Percentiles rank a stretch among this genome's conserved stretches.
phyloP scores from a whole-genome alignment of 495 filamentous ascomycete genomes.

The Evansstolkia leycettana region DNA sequence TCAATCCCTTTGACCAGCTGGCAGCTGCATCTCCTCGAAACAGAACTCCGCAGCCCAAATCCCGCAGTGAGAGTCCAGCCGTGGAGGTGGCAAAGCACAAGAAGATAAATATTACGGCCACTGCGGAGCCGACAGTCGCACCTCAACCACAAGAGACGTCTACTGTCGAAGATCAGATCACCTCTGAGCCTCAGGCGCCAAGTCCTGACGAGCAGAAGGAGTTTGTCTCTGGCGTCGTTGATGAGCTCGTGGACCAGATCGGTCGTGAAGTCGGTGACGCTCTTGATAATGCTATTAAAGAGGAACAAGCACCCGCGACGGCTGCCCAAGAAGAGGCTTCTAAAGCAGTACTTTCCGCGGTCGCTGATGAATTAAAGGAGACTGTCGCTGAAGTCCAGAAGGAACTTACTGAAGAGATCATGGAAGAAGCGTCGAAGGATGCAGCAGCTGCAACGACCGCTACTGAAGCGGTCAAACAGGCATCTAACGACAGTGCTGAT shows the following conservation, averaged over 20 bases:
- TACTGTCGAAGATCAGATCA: conserved; percentile 1
- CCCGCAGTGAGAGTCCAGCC: conserved; percentile 23
- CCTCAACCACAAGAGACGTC: conserved; percentile 4
- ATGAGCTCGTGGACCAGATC: conserved; percentile 52
- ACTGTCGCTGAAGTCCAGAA: conserved; percentile 18
- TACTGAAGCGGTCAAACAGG: conserved; percentile 46
- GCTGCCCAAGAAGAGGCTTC: conserved; percentile 18
- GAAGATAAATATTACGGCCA: conserved; percentile 12
- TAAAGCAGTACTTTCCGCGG: conserved; percentile 22
- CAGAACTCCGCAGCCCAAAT: conserved; percentile 29
- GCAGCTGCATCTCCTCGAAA: conserved; percentile 56
- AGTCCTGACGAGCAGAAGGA: conserved; percentile 35
- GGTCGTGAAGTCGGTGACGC: conserved; percentile 58
- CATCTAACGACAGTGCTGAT: conserved; percentile 45
- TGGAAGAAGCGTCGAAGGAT: conserved; percentile 26
- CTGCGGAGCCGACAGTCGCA: conserved; percentile 6
- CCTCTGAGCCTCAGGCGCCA: conserved; percentile 11
- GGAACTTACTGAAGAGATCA: conserved; percentile 39
- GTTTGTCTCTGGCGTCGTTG: conserved; percentile 61
- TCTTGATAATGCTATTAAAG: conserved; percentile 36
- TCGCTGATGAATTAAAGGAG: conserved; percentile 21
- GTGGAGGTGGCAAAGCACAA: conserved; percentile 18
- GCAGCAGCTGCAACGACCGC: conserved; percentile 38
- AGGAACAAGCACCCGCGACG: conserved; percentile 15
- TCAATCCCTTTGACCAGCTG: conserved; percentile 70